A percentile compares a stretch with the other conserved stretches of the same genome.
Evolutionary conservation across 2,329 filamentous ascomycete genomes (phyloP).

Genomic region (Neocatenulostroma microsporum): DNA sequence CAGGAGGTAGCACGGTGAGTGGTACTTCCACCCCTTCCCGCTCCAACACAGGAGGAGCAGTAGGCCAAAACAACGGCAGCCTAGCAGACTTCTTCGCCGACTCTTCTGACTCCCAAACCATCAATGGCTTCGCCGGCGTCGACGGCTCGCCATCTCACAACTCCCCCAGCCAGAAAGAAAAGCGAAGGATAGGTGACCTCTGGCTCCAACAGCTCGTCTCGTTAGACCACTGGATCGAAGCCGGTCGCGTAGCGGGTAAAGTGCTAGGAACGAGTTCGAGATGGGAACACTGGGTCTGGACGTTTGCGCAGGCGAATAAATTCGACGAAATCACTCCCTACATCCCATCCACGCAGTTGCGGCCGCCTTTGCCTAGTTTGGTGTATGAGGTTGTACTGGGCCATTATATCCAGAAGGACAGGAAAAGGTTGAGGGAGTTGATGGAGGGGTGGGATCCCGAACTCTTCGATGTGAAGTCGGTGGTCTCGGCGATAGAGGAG

Average conservation of each 20-base stretch:
- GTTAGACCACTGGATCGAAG: conserved; percentile 64
- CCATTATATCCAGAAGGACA: conserved; percentile 77
- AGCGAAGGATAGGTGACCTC: conserved; percentile 79
- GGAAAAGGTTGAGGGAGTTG: conserved; percentile 66
- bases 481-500: conserved; percentile 72
- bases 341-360: conserved; percentile 69
- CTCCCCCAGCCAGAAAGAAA: conserved; percentile 73
- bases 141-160: conserved; percentile 44
- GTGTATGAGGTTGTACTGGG: conserved; percentile 85
- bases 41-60: too few species aligned
- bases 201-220: conserved; percentile 85
- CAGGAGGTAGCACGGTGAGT: conserved; percentile 15
- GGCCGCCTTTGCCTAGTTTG: conserved; percentile 67
- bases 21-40: conserved; percentile 33
- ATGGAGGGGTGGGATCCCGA: conserved; percentile 73
- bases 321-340: conserved; percentile 84
- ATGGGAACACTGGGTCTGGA: conserved; percentile 96
- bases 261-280: conserved; percentile 69
- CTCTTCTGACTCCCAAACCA: conserved; percentile 46
- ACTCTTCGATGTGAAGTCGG: conserved; percentile 73
- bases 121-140: conserved; percentile 14
- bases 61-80: conserved; percentile 22
- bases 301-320: conserved; percentile 75
- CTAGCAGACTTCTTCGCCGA: conserved; percentile 52
- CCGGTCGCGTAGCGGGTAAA: conserved; percentile 72